These are phyloP conservation scores for Colletotrichum sp. DNA, from an alignment of 2,329 filamentous ascomycete species.

Conservation along the genomic window DNA sequence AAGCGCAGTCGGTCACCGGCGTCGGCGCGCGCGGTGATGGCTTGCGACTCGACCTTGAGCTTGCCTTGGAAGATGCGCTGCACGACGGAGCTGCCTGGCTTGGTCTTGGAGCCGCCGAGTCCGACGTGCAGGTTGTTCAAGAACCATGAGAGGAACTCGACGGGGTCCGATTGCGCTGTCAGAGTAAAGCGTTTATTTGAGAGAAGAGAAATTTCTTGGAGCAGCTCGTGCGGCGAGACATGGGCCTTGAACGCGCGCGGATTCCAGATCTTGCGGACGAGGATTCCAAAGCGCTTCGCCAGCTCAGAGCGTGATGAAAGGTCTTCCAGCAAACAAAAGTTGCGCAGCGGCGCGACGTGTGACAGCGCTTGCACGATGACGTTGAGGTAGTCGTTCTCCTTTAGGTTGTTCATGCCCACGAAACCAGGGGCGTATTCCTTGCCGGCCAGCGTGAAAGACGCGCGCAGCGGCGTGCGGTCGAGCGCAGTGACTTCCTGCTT, in stretches of 20 bases:
- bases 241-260: conserved; percentile 94
- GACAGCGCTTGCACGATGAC: conserved; percentile 90
- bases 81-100: conserved; percentile 82
- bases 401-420: conserved; percentile 99
- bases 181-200: conserved; percentile 94
- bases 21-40: conserved; percentile 90
- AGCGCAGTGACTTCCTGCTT: conserved; percentile 80
- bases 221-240: conserved; percentile 94
- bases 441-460: conserved; percentile 77
- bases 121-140: conserved; percentile 93
- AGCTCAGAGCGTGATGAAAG: conserved; percentile 76
- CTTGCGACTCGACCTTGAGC: conserved; percentile 90
- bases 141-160: conserved; percentile 97
- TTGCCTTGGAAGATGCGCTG: conserved; percentile 94
- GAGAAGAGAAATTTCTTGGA: conserved; percentile 89
- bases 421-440: conserved; percentile 92
- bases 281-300: conserved; percentile 83
- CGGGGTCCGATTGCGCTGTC: conserved; percentile 89
- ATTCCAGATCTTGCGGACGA: conserved; percentile 98
- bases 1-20: conserved; percentile 87
- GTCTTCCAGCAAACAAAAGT: conserved; percentile 89
- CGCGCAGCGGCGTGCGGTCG: conserved; percentile 65
- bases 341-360: conserved; percentile 87
- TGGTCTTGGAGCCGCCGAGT: conserved; percentile 87
- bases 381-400: conserved; percentile 98